Evolutionary conservation across 768 basidiomycete species (phyloP), one percentile per base, ranked within the genome.

Genomic region (Amanita muscaria): DNA sequence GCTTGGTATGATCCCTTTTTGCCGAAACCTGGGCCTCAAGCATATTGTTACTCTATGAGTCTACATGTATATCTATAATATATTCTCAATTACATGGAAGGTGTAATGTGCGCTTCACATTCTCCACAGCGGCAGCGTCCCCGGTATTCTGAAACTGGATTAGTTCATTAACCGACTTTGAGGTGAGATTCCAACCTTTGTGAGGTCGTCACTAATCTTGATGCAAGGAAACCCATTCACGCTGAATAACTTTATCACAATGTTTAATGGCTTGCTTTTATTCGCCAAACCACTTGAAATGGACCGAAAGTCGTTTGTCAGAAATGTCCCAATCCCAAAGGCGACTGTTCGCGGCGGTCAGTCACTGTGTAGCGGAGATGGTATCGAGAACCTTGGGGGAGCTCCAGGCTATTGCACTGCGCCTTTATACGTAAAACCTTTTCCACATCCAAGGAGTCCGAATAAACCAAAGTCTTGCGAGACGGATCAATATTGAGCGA

Each of bases 141-240:
- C 88, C 88, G 2, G 83, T 88, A 51, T 80, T 84, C 87, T 80
- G 55, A 1, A 31, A 40, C 46, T 42, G 16, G 3, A 52, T 37
- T 9, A 46, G 23, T 32, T 49, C n/a, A n/a, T n/a, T n/a, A n/a
- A n/a, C n/a, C n/a, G n/a, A n/a, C n/a, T 18, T 23, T 18, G 30
- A 27, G 22, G 19, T 15, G 23, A 18, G 16, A 36, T 12, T 46
- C 57, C 34, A 50, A 70, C 74, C 77, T 98, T 99, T 7, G 69
- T 82, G 44, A 83, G 58, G 56, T 98, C 93, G 60, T 97, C 96
- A 44, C 89, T 92, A 53, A 99, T 79, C 65, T 99, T 98, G 53
- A 98, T 78, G 52, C 91, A 94, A 1, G 81, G 78, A 46, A 69
- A 69, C 8, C 73, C 75, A 54, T 88, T 69, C 10, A 96, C 81